Conservation (phyloP, 2,329 filamentous ascomycete species). For the Ophiosphaerella herpotricha region DNA sequence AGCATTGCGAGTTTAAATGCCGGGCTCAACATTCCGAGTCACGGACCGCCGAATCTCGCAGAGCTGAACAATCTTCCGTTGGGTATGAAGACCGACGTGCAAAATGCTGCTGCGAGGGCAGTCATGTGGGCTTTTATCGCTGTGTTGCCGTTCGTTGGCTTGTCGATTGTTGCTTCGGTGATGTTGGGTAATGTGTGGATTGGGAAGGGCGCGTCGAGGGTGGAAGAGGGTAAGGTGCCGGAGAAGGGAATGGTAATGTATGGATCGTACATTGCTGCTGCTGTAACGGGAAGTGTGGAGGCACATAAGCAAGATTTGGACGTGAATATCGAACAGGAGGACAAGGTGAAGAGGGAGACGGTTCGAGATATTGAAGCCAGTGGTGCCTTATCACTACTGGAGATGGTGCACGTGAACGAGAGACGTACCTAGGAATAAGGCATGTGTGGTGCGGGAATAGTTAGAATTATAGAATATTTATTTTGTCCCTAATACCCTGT, state of each 20-base stretch:
- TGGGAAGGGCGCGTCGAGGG: slow-evolving; percentile 32
- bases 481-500: no score
- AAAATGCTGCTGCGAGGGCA: slow-evolving; percentile 56
- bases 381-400: neutral
- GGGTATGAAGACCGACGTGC: slow-evolving; percentile 45
- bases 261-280: slow-evolving; percentile 19
- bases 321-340: slow-evolving; percentile 10
- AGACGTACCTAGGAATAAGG: neutral
- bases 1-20: slow-evolving; percentile 25
- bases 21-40: slow-evolving; percentile 24
- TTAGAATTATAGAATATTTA: no score
- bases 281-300: slow-evolving; percentile 13
- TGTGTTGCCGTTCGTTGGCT: slow-evolving; percentile 63
- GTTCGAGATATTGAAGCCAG: slow-evolving; percentile 14
- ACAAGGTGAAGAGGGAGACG: slow-evolving; percentile 2
- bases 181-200: slow-evolving; percentile 61
- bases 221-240: slow-evolving; percentile 23
- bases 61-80: slow-evolving; percentile 46
- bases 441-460: neutral
- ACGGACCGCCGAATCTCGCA: slow-evolving; percentile 34
- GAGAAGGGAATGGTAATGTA: slow-evolving; percentile 28
- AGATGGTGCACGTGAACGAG: slow-evolving; percentile 4
- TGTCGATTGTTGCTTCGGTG: slow-evolving; percentile 52
- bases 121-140: slow-evolving; percentile 70
- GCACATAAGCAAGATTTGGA: slow-evolving; percentile 22